Evolutionary conservation across 2,329 filamentous ascomycete genomes (phyloP), one percentile per base, ranked within the genome.

Genomic region (Aspergillus caelatus): DNA sequence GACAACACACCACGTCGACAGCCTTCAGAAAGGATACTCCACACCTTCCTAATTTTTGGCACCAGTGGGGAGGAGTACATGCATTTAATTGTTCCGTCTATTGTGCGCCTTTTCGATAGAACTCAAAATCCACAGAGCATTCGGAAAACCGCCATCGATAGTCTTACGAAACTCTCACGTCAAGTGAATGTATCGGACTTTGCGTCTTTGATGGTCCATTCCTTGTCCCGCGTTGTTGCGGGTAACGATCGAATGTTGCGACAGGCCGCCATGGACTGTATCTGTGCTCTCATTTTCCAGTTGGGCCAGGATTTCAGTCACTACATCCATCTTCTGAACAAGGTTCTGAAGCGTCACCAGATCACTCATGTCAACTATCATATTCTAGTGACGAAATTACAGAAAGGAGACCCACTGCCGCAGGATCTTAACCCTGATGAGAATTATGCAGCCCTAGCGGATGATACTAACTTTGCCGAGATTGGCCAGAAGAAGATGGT

Each of bases 141-240:
- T 55, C 87, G 93, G 59, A 96, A 93, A 77, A 89, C 89, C 28
- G 94, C 94, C 0, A 98, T 99, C 69, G 96, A 99, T 72, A 96
- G 93, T 0, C 89, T 99, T 64, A 94, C 93, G 26, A 94, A 95
- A 74, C 89, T 99, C 21, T 98, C 95, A 8, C 90, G 94, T 59
- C 93, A 97, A 77, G 95, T 99, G 71, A 99, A 99, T 73, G 88
- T 99, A 26, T 97, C 96, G 50, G 95, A 99, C 77, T 98, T 94
- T 75, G 93, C 96, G 6, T 93, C 94, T 16, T 93, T 95, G 75
- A 98, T 99, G 75, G 93, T 99, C 45, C 96, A 99, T 74, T 94
- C 94, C 1, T 83, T 99, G 8, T 91, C 92, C 3, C 87, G 95
- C 67, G 89, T 98, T 5, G 84, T 98, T 58, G 87, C 89, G 16